Percentiles rank a stretch among this genome's conserved stretches.
Conservation (phyloP, 1,284 basidiomycete species). For the Naganishia cerealis region DNA sequence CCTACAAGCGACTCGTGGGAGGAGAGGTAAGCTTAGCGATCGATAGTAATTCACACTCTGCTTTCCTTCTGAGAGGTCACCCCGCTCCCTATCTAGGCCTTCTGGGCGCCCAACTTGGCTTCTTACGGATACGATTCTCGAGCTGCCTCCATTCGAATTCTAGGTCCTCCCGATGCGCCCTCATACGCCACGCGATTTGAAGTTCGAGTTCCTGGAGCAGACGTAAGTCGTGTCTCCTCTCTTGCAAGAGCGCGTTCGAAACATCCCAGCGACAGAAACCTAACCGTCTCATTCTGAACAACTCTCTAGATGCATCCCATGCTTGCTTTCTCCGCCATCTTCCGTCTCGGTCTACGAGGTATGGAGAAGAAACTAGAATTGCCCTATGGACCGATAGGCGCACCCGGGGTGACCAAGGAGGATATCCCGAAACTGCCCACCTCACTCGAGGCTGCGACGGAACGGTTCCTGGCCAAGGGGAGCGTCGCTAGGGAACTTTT, state of each 20-base stretch:
- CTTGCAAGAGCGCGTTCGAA: not conserved
- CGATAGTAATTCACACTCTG: not conserved
- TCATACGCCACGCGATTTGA: conserved; percentile 81
- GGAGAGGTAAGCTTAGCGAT: conserved; percentile 62
- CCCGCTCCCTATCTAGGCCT: conserved; percentile 55
- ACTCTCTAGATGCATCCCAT: conserved; percentile 69
- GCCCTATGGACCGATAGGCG: conserved; percentile 67
- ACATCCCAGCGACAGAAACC: no score
- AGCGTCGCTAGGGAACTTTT: conserved; percentile 84
- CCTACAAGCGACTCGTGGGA: conserved; percentile 95
- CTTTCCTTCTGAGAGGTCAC: conserved; percentile 23
- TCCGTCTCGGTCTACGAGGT: conserved; percentile 80
- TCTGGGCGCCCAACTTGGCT: conserved; percentile 90
- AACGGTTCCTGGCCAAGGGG: conserved; percentile 70
- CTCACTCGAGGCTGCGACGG: conserved; percentile 75
- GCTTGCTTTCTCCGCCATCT: conserved; percentile 80
- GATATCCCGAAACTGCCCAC: conserved; percentile 69
- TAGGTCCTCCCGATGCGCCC: conserved; percentile 81
- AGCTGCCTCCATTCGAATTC: conserved; percentile 82
- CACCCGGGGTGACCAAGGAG: conserved; percentile 49
- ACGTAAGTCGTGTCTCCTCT: conserved; percentile 60
- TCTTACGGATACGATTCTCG: conserved; percentile 91
- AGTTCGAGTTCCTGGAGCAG: conserved; percentile 90
- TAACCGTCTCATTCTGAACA: not conserved
- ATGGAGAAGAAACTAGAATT: conserved; percentile 74